These are phyloP conservation scores for Pythium aristosporum DNA, from an alignment of 352 stramenopile genomes.

Conservation along the genomic window DNA sequence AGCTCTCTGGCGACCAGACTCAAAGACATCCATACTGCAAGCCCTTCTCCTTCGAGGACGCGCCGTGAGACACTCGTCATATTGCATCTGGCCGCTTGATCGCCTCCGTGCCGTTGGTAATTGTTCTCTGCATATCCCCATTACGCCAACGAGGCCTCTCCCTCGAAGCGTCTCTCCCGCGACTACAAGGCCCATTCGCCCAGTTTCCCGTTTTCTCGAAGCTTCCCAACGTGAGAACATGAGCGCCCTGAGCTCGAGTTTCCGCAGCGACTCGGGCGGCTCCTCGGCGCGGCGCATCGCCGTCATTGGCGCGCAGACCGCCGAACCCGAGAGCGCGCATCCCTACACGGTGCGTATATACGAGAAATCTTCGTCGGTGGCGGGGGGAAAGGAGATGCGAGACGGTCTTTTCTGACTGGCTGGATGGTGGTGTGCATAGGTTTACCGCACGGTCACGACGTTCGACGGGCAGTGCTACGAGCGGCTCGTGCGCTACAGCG, in stretches of 20 bases:
- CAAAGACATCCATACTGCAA: too few species aligned
- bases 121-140: background rate
- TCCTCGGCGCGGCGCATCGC: slow-evolving; percentile 42
- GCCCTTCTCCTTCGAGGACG: background rate
- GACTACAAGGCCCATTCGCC: background rate
- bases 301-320: slow-evolving; percentile 69
- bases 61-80: slow-evolving; percentile 5
- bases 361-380: background rate
- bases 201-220: background rate
- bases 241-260: background rate
- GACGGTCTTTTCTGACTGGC: background rate
- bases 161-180: background rate
- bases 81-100: background rate
- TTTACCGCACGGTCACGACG: slow-evolving; percentile 74
- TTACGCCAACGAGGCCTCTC: background rate
- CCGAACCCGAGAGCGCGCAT: slow-evolving; percentile 28
- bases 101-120: background rate
- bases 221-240: background rate
- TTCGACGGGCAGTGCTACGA: slow-evolving; percentile 65
- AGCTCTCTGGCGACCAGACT: background rate
- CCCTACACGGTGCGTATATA: slow-evolving; percentile 49
- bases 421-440: slow-evolving; percentile 3
- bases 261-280: background rate
- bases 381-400: background rate
- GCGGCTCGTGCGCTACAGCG: slow-evolving; percentile 62